phyloP scores from a whole-genome alignment of 1,284 basidiomycete genomes.

The Irpex rosettiformis region DNA sequence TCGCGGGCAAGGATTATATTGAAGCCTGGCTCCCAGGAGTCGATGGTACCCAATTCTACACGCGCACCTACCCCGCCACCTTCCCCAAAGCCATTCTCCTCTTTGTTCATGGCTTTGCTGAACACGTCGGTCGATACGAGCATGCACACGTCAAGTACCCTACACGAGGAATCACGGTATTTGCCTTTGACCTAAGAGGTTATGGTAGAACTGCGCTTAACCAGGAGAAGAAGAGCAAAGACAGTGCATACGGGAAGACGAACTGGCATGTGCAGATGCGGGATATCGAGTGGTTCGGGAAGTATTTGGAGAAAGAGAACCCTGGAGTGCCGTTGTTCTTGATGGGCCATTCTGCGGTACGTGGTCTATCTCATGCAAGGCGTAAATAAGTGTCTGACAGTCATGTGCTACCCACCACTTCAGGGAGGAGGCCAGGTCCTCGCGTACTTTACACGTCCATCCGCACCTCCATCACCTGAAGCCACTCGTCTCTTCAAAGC shows the following conservation, averaged over 20 bases:
- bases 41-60: conserved; percentile 41
- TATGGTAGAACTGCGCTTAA: conserved; percentile 79
- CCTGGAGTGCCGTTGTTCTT: conserved; percentile 61
- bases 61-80: conserved; percentile 36
- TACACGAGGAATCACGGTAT: conserved; percentile 58
- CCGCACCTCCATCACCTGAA: conserved; percentile 35
- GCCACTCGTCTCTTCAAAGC: conserved; percentile 51
- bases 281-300: conserved; percentile 70
- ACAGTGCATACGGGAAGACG: conserved; percentile 65
- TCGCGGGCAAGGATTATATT: conserved; percentile 9
- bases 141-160: conserved; percentile 63
- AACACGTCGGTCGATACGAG: conserved; percentile 76
- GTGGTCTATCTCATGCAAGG: conserved; percentile 17
- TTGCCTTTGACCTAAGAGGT: conserved; percentile 84
- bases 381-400: too few species aligned
- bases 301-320: conserved; percentile 43
- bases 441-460: conserved; percentile 51
- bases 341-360: conserved; percentile 84
- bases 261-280: conserved; percentile 63
- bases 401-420: too few species aligned
- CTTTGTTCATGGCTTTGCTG: conserved; percentile 84
- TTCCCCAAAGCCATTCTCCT: conserved; percentile 62
- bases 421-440: conserved; percentile 71
- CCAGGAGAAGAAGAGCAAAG: conserved; percentile 38
- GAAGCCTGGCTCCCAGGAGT: conserved; percentile 37